These are phyloP conservation scores for Aspergillus panamensis DNA, from an alignment of 495 filamentous ascomycete species.

Conservation along the genomic window DNA sequence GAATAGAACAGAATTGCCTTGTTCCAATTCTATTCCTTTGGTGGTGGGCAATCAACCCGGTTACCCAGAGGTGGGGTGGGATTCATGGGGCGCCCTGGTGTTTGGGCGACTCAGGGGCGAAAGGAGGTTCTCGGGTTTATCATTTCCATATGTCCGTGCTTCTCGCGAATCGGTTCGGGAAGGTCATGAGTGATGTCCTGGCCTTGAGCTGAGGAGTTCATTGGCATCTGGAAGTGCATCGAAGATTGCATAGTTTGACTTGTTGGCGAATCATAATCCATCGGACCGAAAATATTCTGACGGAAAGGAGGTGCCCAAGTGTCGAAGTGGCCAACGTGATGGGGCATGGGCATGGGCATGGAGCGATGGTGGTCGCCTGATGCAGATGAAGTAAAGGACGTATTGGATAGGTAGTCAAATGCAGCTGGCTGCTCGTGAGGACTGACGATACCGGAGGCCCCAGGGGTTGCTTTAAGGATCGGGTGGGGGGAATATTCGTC, in stretches of 20 bases:
- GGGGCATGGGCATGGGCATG: conserved; percentile 26
- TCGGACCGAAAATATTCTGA: conserved; percentile 38
- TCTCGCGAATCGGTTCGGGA: conserved; percentile 17
- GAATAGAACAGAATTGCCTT: neutral
- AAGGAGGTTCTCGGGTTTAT: conserved; percentile 26
- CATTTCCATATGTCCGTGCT: conserved; percentile 22
- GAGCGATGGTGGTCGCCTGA: conserved; percentile 22
- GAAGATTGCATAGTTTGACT: conserved; percentile 28
- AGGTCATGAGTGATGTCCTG: conserved; percentile 33
- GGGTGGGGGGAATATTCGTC: conserved; percentile 34
- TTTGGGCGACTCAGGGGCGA: conserved; percentile 32
- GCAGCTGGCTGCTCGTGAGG: conserved; percentile 31
- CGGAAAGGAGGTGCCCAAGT: conserved; percentile 40
- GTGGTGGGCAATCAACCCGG: neutral
- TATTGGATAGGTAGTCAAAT: conserved; percentile 33
- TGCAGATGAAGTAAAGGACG: conserved; percentile 27
- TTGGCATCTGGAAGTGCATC: conserved; percentile 36
- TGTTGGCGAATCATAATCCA: conserved; percentile 30
- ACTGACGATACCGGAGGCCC: conserved; percentile 30
- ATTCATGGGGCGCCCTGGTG: neutral
- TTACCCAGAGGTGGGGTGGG: neutral
- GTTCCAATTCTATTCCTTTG: neutral
- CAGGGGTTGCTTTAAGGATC: conserved; percentile 32
- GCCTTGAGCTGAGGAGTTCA: conserved; percentile 27
- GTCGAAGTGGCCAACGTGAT: conserved; percentile 27